Percentiles rank a stretch among this genome's conserved stretches.
Evolutionary conservation across 2,329 filamentous ascomycete genomes (phyloP).

Genomic region (Curvularia verruculosa): DNA sequence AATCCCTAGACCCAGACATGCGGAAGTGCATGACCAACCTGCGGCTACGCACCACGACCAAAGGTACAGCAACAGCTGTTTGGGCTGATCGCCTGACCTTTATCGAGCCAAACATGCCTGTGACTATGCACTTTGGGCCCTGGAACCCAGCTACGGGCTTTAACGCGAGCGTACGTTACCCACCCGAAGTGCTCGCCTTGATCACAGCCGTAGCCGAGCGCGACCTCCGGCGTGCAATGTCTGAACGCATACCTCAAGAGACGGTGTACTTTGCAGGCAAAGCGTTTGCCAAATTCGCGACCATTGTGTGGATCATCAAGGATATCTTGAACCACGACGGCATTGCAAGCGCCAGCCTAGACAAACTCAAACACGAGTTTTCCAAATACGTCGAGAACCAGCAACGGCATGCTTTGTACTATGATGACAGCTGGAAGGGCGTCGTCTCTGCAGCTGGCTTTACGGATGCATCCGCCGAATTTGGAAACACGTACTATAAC

Average conservation of each 20-base stretch:
- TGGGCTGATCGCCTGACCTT: conserved; percentile 67
- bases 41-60: conserved; percentile 79
- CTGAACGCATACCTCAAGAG: conserved; percentile 72
- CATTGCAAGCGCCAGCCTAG: conserved; percentile 56
- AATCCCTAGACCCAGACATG: conserved; percentile 70
- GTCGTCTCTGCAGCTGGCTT: conserved; percentile 80
- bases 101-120: conserved; percentile 73
- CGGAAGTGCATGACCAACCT: conserved; percentile 59
- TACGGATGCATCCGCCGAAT: conserved; percentile 74
- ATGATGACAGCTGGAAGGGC: conserved; percentile 74
- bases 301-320: conserved; percentile 55
- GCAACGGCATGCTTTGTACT: conserved; percentile 59
- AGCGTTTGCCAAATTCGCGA: conserved; percentile 50
- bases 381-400: conserved; percentile 54
- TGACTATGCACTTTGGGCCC: conserved; percentile 76
- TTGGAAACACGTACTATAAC: conserved; percentile 83
- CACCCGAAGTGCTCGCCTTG: conserved; percentile 60
- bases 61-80: conserved; percentile 78
- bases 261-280: conserved; percentile 94
- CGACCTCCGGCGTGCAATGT: conserved; percentile 79
- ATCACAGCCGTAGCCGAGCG: conserved; percentile 69
- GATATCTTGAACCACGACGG: conserved; percentile 64
- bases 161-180: conserved; percentile 42
- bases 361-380: conserved; percentile 56
- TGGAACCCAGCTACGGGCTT: conserved; percentile 65